phyloP scores from a whole-genome alignment of 2,329 filamentous ascomycete genomes.

The Alternaria arbusti region DNA sequence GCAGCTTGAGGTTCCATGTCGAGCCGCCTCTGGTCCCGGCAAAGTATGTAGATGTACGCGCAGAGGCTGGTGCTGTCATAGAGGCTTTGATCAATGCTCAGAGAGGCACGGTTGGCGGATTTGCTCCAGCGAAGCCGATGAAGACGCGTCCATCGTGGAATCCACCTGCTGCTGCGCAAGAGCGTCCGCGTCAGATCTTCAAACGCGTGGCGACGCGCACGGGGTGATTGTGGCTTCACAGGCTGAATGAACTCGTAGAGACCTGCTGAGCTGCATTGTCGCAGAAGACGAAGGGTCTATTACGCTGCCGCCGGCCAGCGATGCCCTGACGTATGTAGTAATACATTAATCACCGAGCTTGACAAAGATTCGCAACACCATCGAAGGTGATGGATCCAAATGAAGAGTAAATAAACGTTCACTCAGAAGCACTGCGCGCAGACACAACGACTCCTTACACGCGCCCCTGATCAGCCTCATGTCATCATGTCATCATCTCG shows the following conservation, averaged over 20 bases:
- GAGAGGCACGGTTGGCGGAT: not conserved
- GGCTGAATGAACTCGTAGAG: no score
- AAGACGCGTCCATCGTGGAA: not conserved
- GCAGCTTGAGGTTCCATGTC: slow-evolving; percentile 36
- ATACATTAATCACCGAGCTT: not conserved
- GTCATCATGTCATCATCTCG: not conserved
- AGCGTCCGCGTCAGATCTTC: not conserved
- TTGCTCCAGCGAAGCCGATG: not conserved
- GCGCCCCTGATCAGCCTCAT: not conserved
- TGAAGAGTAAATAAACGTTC: not conserved
- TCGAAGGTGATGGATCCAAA: not conserved
- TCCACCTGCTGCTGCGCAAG: not conserved
- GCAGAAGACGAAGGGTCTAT: not conserved
- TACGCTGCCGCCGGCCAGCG: not conserved
- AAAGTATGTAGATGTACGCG: slow-evolving; percentile 33
- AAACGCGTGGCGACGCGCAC: not conserved
- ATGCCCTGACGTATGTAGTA: not conserved
- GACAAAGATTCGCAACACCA: no score
- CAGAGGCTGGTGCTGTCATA: slow-evolving; percentile 25
- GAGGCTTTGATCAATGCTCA: slow-evolving; percentile 14
- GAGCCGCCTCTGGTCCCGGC: slow-evolving; percentile 30
- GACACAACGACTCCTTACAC: not conserved
- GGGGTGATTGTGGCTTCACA: not conserved
- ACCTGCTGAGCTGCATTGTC: not conserved
- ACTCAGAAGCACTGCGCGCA: not conserved